Evolutionary conservation across 139 green algal species (phyloP), one percentile per base, ranked within the genome.

Genomic region (Picochlorum sp.): DNA sequence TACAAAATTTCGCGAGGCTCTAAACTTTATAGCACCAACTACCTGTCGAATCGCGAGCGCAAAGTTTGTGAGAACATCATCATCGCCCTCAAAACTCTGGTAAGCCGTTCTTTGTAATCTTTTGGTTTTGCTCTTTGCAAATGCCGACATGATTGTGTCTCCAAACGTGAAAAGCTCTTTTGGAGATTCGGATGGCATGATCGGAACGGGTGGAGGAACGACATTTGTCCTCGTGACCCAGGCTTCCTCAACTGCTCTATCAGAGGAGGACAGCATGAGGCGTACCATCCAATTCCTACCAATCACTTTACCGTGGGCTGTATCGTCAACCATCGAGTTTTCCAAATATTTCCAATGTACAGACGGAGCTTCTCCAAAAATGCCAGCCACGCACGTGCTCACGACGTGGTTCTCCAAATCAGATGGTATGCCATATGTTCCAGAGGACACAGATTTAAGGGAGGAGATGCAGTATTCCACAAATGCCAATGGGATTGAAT

Each of bases 61-160:
- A 21, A 3, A 69, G 31, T 3, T 56, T 63, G 67, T 70, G 66
- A 31, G 57, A 23, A 10, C 47, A 20, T 54, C 47, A 54, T 54
- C 51, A 59, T 59, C 51, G 5, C 51, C 23, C 21, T 59, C 23
- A 30, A 38, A 59, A 11, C 51, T 34, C 6, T 38, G n/a, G 26
- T 59, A 34, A n/a, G 13, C 23, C 6, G 6, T 9, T 4, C 23
- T 14, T 11, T 38, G 23, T 30, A 20, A 34, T 15, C 34, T 30
- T 38, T 20, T 38, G 11, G 6, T 23, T 34, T 23, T 59, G n/a
- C 47, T 54, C 47, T 54, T 54, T 13, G 18, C 16, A 34, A 59
- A 38, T 20, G 51, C 51, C 20, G 21, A 59, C 51, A 59, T 59
- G 20, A 59, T 18, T 34, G 51, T 31, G 11, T 59, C 51, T 9